A percentile compares a stretch with the other conserved stretches of the same genome.
Evolutionary conservation across 345 rosid species (phyloP).

Genomic region (Arabis hirsuta): DNA sequence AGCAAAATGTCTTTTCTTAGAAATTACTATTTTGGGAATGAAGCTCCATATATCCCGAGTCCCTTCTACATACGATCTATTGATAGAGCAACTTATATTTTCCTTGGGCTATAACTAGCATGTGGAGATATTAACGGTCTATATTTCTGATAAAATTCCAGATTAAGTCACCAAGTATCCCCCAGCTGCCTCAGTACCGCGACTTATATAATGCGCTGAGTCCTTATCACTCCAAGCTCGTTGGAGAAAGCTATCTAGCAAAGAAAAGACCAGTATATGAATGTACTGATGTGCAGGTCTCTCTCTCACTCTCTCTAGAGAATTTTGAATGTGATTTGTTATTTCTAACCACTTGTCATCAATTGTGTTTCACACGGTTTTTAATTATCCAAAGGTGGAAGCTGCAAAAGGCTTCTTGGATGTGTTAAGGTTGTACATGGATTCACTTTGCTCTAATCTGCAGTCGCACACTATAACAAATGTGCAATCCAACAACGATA

Average conservation of each 20-base stretch:
- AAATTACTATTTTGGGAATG: conserved; percentile 8
- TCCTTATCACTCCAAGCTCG: conserved; percentile 82
- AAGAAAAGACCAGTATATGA: conserved; percentile 84
- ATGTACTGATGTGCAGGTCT: conserved; percentile 87
- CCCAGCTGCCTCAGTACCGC: conserved; percentile 81
- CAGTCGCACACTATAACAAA: conserved; percentile 96
- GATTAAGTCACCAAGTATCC: conserved; percentile 77
- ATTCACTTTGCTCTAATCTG: conserved; percentile 86
- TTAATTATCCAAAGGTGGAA: conserved; percentile 56
- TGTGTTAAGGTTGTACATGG: conserved; percentile 74
- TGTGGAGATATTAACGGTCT: conserved; percentile 16
- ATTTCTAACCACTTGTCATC: conserved; percentile 15
- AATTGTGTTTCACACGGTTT: background rate
- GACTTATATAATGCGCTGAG: conserved; percentile 69
- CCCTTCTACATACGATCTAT: conserved; percentile 2
- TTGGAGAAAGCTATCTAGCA: conserved; percentile 91
- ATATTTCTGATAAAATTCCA: conserved; percentile 37
- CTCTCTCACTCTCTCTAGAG: conserved; percentile 6
- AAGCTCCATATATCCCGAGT: background rate
- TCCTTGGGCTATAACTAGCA: conserved; percentile 3
- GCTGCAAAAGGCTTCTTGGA: conserved; percentile 83
- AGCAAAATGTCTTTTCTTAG: background rate
- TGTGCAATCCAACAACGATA: conserved; percentile 95
- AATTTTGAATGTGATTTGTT: background rate
- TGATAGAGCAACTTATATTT: background rate